Evolutionary conservation across 352 stramenopile genomes (phyloP).

Genomic region (Aphanomyces euteiches): DNA sequence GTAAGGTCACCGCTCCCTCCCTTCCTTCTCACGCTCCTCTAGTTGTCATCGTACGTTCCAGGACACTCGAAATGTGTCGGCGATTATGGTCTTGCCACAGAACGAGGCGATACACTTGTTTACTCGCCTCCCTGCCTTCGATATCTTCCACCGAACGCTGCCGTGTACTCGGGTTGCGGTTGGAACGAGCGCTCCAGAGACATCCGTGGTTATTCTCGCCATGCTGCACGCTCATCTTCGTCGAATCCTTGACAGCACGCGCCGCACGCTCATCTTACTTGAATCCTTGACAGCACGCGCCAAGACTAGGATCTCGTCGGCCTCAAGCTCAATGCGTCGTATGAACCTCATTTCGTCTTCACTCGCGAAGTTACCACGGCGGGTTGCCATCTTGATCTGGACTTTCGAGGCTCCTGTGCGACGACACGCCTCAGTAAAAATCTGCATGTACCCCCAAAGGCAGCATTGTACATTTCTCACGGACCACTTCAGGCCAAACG

Average conservation of each 20-base stretch:
- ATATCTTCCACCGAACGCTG: constrained; percentile 6
- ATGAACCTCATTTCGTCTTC: constrained; percentile 9
- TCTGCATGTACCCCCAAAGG: neutral
- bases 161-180: no score
- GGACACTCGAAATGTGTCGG: neutral
- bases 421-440: constrained; percentile 1
- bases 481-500: constrained; percentile 20
- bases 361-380: neutral
- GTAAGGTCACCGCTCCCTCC: neutral
- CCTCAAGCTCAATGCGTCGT: constrained; percentile 14
- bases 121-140: constrained; percentile 18
- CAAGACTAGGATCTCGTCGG: constrained; percentile 19
- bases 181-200: neutral
- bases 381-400: neutral
- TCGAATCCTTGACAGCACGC: neutral
- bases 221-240: neutral
- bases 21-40: neutral
- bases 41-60: neutral
- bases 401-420: neutral
- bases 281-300: no score
- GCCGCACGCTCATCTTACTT: no score
- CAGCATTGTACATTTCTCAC: constrained; percentile 9
- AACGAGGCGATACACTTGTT: constrained; percentile 22
- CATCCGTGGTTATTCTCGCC: constrained; percentile 13
- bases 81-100: neutral